Percentiles rank a stretch among this genome's conserved stretches.
Evolutionary conservation across 2,329 filamentous ascomycete genomes (phyloP).

Genomic region (Fusarium solani-melongenae): DNA sequence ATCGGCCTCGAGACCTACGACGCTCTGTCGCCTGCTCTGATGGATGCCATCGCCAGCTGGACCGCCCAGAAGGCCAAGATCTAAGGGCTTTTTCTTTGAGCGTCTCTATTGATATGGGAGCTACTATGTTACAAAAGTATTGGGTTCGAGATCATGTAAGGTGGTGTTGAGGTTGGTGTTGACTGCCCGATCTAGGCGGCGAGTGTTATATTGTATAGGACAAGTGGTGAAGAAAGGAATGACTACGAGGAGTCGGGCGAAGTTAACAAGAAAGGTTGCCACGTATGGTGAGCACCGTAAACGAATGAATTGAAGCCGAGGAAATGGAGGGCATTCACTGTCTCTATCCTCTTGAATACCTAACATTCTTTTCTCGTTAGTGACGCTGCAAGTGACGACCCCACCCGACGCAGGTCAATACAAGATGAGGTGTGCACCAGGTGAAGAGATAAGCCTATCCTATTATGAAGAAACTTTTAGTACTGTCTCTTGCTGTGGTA

Average conservation of each 20-base stretch:
- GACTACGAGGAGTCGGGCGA: slow-evolving; percentile 18
- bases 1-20: slow-evolving; percentile 73
- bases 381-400: background rate
- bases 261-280: slow-evolving; percentile 7
- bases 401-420: background rate
- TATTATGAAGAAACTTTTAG: no score
- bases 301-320: slow-evolving; percentile 4
- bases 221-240: background rate
- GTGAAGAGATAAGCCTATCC: background rate
- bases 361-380: background rate
- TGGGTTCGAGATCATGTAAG: slow-evolving; percentile 12
- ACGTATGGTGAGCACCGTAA: slow-evolving; percentile 1
- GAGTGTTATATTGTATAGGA: background rate
- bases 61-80: slow-evolving; percentile 59
- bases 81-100: slow-evolving; percentile 1
- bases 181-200: background rate
- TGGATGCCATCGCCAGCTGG: slow-evolving; percentile 70
- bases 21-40: slow-evolving; percentile 68
- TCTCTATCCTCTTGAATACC: background rate
- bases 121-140: slow-evolving; percentile 15
- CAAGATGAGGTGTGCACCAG: background rate
- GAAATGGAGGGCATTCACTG: background rate
- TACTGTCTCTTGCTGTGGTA: no score
- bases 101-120: background rate
- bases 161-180: background rate